Conservation (phyloP, 805 yeast genomes). For the Hanseniaspora nectarophila region DNA sequence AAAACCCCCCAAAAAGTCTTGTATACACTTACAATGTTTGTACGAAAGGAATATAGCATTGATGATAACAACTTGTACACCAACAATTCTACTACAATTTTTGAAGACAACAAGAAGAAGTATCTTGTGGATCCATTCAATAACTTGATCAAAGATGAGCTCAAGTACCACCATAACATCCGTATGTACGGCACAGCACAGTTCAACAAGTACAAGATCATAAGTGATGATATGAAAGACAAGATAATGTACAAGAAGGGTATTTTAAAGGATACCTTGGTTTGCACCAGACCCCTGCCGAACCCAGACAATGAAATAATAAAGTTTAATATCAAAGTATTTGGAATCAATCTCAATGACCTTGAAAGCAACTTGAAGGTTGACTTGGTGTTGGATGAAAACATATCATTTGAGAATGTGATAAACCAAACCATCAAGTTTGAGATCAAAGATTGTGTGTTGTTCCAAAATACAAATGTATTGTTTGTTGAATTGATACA, state of each 20-base stretch:
- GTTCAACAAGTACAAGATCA: background rate
- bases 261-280: background rate
- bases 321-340: slow-evolving; percentile 5
- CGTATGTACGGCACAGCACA: background rate
- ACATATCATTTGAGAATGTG: background rate
- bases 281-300: background rate
- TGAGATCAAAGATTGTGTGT: background rate
- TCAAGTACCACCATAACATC: slow-evolving; percentile 4
- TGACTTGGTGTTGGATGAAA: background rate
- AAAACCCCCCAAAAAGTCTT: background rate
- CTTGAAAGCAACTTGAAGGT: background rate
- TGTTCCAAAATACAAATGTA: slow-evolving; percentile 9
- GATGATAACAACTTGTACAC: background rate
- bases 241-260: background rate
- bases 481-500: background rate
- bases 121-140: slow-evolving; percentile 4
- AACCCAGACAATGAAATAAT: background rate
- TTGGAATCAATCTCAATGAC: background rate
- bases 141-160: slow-evolving; percentile 4
- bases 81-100: background rate
- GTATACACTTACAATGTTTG: background rate
- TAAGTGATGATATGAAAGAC: background rate
- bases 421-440: background rate
- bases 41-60: background rate
- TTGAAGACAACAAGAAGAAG: slow-evolving; percentile 6